Base-by-base conservation (phyloP, 2,329 filamentous ascomycete genomes). In the Alternaria sp. region DNA sequence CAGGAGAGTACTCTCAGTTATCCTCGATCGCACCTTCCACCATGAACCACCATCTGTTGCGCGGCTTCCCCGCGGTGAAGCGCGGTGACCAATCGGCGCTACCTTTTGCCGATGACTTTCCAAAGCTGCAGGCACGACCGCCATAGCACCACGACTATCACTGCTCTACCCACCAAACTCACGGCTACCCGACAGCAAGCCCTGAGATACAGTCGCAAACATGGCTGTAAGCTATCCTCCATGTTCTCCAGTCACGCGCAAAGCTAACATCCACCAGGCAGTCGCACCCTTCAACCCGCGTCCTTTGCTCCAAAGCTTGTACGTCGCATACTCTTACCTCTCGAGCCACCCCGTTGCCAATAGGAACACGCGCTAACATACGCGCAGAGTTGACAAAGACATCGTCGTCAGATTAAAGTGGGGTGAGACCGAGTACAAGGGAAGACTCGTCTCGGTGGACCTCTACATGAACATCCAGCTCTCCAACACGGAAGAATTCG, bases 381-480 rank as follows among this genome's bases (percentile, higher is more conserved):
- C 13, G 13, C 59, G 23, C 69, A 93, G 91, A 68, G 91, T 99
- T 83, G 92, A 96, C 85, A 92, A 96, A 81, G 89, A 95, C 77
- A 90, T 99, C 77, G 86, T 94, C 68, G 91, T 99, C 68, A 93
- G 94, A 74, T 88, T 99, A 69, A 99, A 99, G 87, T 99, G 96
- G 96, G 93, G 93, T 74, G 91, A 97, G 82, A 96, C 93, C 64
- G 96, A 99, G 82, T 99, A 99, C 88, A 96, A 95, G 81, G 96
- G 96, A 79, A 88, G 89, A 70, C 88, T 99, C 67, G 92, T 97
- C 77, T 95, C 91, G 74, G 92, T 97, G 77, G 96, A 99, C 84
- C 93, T 92, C 78, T 99, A 99, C 86, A 98, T 99, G 95, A 99
- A 99, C 85, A 90, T 99, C 69, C 93, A 98, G 83, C 88, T 99